These are phyloP conservation scores for Spinacia oleracea DNA, from an alignment of 179 eudicot genomes.

Conservation along the genomic window DNA sequence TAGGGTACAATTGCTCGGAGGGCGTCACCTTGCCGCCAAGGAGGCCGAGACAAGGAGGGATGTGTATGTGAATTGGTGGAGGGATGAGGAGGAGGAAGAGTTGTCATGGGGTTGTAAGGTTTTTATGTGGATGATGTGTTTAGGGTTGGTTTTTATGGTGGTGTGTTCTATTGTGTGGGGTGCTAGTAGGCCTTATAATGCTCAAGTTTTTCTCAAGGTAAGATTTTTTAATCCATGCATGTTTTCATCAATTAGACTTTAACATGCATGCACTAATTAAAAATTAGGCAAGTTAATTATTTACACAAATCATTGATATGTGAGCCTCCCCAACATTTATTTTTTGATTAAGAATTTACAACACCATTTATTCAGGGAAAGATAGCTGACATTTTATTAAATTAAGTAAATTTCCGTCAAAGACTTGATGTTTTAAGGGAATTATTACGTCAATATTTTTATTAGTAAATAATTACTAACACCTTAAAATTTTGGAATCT, in stretches of 20 bases:
- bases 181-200: conserved; percentile 43
- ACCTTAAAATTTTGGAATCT: too few relatives aligned
- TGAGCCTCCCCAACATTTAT: too few relatives aligned
- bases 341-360: too few relatives aligned
- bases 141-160: conserved; percentile 32
- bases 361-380: too few relatives aligned
- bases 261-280: not conserved
- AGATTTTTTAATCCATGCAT: not conserved
- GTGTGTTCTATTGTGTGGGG: conserved; percentile 61
- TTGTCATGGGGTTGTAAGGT: conserved; percentile 31
- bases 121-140: conserved; percentile 26
- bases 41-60: conserved; percentile 32
- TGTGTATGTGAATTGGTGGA: conserved; percentile 35
- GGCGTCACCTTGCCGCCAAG: conserved; percentile 8
- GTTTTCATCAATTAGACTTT: not conserved
- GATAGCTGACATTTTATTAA: too few relatives aligned
- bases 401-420: too few relatives aligned
- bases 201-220: conserved; percentile 53
- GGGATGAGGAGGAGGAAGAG: conserved; percentile 33
- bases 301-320: too few relatives aligned
- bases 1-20: conserved; percentile 22
- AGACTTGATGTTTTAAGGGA: too few relatives aligned
- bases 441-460: too few relatives aligned
- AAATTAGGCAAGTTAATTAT: not conserved
- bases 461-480: too few relatives aligned